These are phyloP conservation scores for Blastocystis sp. DNA, from an alignment of 352 stramenopile genomes.

Conservation along the genomic window DNA sequence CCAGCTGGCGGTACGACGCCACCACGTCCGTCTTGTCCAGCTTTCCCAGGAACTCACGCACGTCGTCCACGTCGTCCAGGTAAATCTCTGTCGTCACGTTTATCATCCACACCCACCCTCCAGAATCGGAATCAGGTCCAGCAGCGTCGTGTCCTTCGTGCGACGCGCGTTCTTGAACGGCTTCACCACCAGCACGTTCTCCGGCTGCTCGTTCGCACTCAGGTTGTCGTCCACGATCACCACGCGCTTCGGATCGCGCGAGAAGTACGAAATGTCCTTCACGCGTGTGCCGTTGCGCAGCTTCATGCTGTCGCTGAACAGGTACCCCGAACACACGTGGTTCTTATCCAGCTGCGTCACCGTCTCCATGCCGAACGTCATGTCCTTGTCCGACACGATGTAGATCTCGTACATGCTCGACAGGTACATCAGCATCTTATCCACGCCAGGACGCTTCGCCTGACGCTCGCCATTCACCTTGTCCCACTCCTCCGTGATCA, in stretches of 20 bases:
- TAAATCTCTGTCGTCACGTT: neutral
- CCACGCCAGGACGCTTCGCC: neutral
- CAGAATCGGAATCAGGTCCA: constrained; percentile 20
- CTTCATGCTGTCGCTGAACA: neutral
- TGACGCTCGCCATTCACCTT: neutral
- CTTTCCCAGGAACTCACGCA: neutral
- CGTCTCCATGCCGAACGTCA: neutral
- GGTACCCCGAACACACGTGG: neutral
- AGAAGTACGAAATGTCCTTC: neutral
- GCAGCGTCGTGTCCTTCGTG: neutral
- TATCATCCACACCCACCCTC: neutral
- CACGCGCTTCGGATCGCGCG: neutral
- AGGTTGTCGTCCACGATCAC: neutral
- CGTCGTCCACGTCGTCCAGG: neutral
- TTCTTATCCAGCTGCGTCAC: neutral
- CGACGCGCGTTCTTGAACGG: neutral
- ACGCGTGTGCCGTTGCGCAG: neutral
- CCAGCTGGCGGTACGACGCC: neutral
- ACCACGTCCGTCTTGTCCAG: neutral
- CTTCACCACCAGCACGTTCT: constrained; percentile 41
- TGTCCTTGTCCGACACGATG: neutral
- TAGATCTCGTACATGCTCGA: constrained; percentile 6
- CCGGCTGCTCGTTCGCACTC: neutral
- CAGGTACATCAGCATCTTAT: constrained; percentile 38
- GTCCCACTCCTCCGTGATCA: neutral